Evolutionary conservation across 129 eudicot species (phyloP).

Genomic region (Chrysanthemum seticuspe): DNA sequence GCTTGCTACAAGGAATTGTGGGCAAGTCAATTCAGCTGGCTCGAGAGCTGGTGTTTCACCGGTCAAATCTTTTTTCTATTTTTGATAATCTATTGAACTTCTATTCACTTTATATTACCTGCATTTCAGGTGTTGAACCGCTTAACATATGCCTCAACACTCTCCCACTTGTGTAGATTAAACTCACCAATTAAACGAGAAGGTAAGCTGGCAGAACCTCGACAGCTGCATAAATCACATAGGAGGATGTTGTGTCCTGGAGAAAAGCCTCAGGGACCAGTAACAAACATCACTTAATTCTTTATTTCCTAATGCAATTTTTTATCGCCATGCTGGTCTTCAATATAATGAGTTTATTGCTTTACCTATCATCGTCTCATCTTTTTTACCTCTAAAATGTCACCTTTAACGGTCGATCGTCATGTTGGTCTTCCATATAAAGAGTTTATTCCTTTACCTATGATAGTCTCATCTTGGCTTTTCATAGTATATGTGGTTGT

Average conservation of each 20-base stretch:
- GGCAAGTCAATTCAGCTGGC: constrained; percentile 76
- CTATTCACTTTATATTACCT: not conserved
- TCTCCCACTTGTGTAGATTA: constrained; percentile 72
- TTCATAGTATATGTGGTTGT: not conserved
- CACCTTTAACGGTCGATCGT: too few species aligned
- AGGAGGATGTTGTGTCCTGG: constrained; percentile 91
- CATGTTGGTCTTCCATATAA: not conserved
- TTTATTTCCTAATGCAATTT: not conserved
- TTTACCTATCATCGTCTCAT: too few species aligned
- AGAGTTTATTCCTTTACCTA: not conserved
- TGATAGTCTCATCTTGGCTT: not conserved
- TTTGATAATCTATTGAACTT: not conserved
- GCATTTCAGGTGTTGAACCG: constrained; percentile 61
- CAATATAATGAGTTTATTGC: too few species aligned
- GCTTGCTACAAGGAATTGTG: constrained; percentile 85
- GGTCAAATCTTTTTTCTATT: constrained; percentile 22
- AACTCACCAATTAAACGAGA: constrained; percentile 76
- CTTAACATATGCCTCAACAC: constrained; percentile 70
- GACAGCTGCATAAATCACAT: constrained; percentile 78
- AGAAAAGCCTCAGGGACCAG: constrained; percentile 88
- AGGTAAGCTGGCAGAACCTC: constrained; percentile 78
- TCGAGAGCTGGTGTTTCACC: constrained; percentile 85
- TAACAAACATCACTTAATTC: not conserved
- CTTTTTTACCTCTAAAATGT: too few species aligned
- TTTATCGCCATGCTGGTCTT: too few species aligned